Conservation (phyloP, 2,329 filamentous ascomycete species). For the Penicillium brevicompactum region DNA sequence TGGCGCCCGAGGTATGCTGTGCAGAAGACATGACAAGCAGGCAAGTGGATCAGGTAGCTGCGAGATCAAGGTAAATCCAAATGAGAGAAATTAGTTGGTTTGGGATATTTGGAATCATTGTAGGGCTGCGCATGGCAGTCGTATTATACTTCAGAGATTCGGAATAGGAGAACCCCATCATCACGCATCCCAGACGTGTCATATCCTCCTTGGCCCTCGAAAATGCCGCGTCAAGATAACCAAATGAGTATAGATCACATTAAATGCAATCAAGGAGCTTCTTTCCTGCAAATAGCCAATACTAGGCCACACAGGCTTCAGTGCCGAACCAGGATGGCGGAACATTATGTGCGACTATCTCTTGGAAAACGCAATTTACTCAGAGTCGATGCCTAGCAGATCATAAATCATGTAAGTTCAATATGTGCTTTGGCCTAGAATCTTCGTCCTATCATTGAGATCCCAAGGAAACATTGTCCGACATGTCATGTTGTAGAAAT, state of each 20-base stretch:
- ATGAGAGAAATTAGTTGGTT: constrained; percentile 15
- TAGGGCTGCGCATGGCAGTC: constrained; percentile 2
- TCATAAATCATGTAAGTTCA: not conserved
- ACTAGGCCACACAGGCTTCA: constrained; percentile 2
- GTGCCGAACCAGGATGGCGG: not conserved
- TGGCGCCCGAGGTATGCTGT: constrained; percentile 10
- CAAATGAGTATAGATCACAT: constrained; percentile 9
- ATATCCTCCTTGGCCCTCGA: constrained; percentile 9
- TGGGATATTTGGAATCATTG: constrained; percentile 29
- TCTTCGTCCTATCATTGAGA: not conserved
- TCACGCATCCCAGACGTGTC: constrained; percentile 11
- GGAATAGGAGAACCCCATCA: not conserved
- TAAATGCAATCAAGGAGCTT: not conserved
- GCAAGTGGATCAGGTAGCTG: constrained; percentile 2
- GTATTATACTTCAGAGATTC: constrained; percentile 7
- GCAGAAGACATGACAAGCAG: constrained; percentile 22
- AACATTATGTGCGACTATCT: not conserved
- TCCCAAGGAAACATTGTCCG: not conserved
- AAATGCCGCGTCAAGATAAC: constrained; percentile 4
- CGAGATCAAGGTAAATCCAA: constrained; percentile 6
- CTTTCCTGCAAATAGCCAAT: not conserved
- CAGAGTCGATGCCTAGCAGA: not conserved
- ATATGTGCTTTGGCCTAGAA: not conserved
- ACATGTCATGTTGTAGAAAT: not conserved
- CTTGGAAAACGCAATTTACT: not conserved